Conservation (phyloP, 768 basidiomycete genomes). For the Suillus paluster region DNA sequence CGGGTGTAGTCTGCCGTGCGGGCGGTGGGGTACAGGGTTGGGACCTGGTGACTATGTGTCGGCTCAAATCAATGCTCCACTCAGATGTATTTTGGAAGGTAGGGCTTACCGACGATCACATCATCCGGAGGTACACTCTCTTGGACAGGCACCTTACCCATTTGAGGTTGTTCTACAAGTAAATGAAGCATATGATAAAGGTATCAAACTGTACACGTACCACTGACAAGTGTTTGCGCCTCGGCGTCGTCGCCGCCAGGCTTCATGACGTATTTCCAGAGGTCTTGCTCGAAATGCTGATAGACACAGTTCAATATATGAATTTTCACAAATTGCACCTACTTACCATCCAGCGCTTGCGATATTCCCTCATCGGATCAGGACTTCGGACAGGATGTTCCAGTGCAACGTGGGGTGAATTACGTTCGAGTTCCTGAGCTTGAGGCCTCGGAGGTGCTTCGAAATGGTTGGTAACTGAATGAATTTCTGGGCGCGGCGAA, state of each 20-base stretch:
- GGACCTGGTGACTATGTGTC: neutral
- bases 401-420: neutral
- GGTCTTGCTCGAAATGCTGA: neutral
- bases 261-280: neutral
- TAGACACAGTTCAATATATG: neutral
- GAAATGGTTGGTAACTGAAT: slow-evolving; percentile 10
- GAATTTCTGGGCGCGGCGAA: slow-evolving; percentile 4
- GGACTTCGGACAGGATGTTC: neutral
- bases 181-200: neutral
- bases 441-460: slow-evolving; percentile 12
- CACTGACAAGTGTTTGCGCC: neutral
- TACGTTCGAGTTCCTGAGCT: neutral
- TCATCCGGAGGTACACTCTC: slow-evolving; percentile 5
- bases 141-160: neutral
- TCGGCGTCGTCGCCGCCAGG: neutral
- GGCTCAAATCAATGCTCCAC: neutral
- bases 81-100: neutral
- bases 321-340: neutral
- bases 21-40: slow-evolving; percentile 7
- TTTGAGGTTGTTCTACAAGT: neutral
- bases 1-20: slow-evolving; percentile 29
- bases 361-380: slow-evolving; percentile 1
- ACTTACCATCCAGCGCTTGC: neutral
- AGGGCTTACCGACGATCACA: neutral
- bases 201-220: neutral